These are phyloP conservation scores for Paramecium caudatum DNA, from an alignment of 73 alveolate species.

Conservation along the genomic window DNA sequence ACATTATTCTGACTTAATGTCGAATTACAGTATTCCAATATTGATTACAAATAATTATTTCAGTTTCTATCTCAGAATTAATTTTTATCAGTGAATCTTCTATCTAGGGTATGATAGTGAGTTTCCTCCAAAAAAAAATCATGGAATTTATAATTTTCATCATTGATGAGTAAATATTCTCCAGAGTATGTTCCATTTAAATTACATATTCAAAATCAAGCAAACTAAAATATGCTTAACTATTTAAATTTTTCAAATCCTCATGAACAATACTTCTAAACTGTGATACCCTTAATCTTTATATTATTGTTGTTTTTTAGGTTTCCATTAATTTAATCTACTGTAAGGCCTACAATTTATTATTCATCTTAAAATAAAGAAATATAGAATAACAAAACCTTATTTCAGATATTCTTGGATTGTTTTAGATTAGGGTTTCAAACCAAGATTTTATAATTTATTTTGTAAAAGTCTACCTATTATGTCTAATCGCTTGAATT, in stretches of 20 bases:
- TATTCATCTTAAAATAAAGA: neutral
- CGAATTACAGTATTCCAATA: neutral
- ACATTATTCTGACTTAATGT: neutral
- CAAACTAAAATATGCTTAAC: neutral
- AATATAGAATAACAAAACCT: neutral
- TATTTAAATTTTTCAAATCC: neutral
- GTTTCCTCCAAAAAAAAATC: neutral
- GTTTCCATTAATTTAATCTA: neutral
- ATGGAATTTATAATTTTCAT: neutral
- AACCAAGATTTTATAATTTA: neutral
- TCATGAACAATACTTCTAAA: neutral
- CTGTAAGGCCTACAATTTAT: neutral
- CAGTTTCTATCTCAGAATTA: neutral
- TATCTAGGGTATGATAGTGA: neutral
- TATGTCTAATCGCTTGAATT: neutral
- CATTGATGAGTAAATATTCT: neutral
- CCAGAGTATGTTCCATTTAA: neutral
- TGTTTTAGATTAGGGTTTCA: neutral
- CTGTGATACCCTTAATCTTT: neutral
- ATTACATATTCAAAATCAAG: conserved; percentile 2
- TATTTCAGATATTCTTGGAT: neutral
- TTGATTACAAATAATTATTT: neutral
- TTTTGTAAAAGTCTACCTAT: conserved; percentile 9
- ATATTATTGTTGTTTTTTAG: neutral
- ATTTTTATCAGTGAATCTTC: neutral